These are phyloP conservation scores for Claviceps cyperi DNA, from an alignment of 2,329 filamentous ascomycete genomes.

Conservation along the genomic window DNA sequence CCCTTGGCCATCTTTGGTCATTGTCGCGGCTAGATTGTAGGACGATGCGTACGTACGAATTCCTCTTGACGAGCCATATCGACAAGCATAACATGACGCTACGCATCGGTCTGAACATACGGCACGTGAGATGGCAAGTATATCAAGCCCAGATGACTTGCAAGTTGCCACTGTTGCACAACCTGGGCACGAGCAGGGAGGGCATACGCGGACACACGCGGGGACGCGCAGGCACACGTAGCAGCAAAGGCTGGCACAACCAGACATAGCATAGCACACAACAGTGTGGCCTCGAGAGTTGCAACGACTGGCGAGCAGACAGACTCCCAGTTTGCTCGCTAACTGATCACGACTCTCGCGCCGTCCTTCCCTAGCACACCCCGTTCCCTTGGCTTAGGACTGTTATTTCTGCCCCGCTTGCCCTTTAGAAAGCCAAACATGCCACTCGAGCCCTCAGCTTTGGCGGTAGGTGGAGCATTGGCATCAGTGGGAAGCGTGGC, in stretches of 20 bases:
- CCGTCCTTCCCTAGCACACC: conserved; percentile 93
- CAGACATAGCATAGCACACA: no score
- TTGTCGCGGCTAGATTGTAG: neutral
- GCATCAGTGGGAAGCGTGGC: conserved; percentile 58
- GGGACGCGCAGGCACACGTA: no score
- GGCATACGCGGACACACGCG: no score
- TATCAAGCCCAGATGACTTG: no score
- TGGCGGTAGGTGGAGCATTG: conserved; percentile 36
- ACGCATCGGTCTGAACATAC: no score
- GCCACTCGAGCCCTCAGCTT: conserved; percentile 52
- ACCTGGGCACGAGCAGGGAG: no score
- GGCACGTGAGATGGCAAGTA: no score
- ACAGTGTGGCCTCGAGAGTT: neutral
- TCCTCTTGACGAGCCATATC: no score
- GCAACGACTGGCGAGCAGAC: neutral
- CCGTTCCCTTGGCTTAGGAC: conserved; percentile 85
- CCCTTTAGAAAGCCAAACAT: conserved; percentile 83
- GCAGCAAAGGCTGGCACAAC: no score
- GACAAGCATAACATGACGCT: no score
- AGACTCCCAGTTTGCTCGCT: conserved; percentile 7
- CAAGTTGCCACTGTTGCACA: no score
- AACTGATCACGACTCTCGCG: conserved; percentile 66
- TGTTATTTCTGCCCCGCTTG: conserved; percentile 81
- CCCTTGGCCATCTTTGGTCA: neutral
- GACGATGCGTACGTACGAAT: no score